Base-by-base conservation (phyloP, 108 stramenopile species). In the Chaetoceros muelleri region DNA sequence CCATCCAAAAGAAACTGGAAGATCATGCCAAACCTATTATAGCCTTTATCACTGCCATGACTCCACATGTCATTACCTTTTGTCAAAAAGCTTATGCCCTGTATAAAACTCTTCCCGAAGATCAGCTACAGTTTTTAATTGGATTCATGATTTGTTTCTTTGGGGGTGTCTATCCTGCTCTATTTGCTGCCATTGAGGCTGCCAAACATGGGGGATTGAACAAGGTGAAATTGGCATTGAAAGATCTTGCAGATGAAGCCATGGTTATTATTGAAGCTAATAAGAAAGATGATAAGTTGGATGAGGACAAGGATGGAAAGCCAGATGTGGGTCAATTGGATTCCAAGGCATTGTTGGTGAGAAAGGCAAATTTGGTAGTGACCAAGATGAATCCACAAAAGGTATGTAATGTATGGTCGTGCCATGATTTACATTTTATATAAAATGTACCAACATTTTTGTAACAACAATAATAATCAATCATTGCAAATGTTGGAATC, bases 111-210 rank as follows among this genome's bases (percentile, higher is more conserved):
- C 48, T 85, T n/a, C 83, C 84, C 26, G 70, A 67, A 47, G 66
- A 77, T 58, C 58, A 56, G 27, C 44, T 84, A 10, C 60, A 72
- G 5, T 69, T 90, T 44, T 52, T 86, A 16, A 74, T 77, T 52
- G 95, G 95, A 0, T 70, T 85, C 24, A 49, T 84, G 46, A 78
- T 95, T 62, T 95, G 94, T 64, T 98, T 98, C 84, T 96, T 95
- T 64, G 96, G 96, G 0, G 96, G 96, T 18, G 62, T 87, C 20
- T 98, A 87, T 59, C 90, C 93, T 8, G 73, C 82, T 2, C 63
- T 92, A 10, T 94, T 98, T 72, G 93, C 96, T 5, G 93, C 94
- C 28, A 54, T 92, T 46, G 83, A 96, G 75, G 96, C 93, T 24
- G 87, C 84, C 48, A 78, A 90, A 54, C 71, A 92, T 58, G 73